A percentile compares a stretch with the other conserved stretches of the same genome.
phyloP scores from a whole-genome alignment of 2,329 filamentous ascomycete species.

The Juglanconis oblonga region DNA sequence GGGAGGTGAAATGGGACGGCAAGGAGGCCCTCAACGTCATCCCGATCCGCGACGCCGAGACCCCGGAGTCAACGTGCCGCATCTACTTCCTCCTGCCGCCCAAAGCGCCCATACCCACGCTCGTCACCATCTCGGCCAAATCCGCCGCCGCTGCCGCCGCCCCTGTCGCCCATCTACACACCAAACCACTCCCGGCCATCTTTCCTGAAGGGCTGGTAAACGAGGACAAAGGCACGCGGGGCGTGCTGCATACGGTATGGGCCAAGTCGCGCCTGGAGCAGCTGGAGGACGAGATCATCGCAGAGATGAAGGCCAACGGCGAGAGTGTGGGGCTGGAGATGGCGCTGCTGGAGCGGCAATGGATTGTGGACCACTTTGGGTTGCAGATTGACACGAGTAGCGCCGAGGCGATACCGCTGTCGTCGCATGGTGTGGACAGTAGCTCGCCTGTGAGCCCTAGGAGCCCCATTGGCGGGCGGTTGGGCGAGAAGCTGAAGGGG shows the following conservation, averaged over 20 bases:
- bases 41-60: conserved; percentile 56
- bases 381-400: conserved; percentile 41
- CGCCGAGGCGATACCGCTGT: conserved; percentile 19
- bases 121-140: conserved; percentile 60
- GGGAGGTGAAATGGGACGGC: conserved; percentile 82
- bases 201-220: conserved; percentile 74
- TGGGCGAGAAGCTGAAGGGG: conserved; percentile 78
- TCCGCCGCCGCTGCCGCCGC: conserved; percentile 25
- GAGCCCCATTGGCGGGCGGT: conserved; percentile 62
- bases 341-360: conserved; percentile 77
- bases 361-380: conserved; percentile 82
- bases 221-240: conserved; percentile 68
- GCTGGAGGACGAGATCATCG: conserved; percentile 72
- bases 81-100: conserved; percentile 81
- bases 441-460: conserved; percentile 39
- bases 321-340: conserved; percentile 84
- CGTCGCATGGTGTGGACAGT: conserved; percentile 25
- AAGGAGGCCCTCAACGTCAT: conserved; percentile 63
- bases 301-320: conserved; percentile 68
- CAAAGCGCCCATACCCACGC: conserved; percentile 66
- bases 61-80: conserved; percentile 49
- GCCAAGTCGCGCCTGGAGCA: conserved; percentile 77
- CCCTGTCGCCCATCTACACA: conserved; percentile 47
- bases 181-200: conserved; percentile 83
- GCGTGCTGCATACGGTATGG: conserved; percentile 87